Conservation (phyloP, 495 filamentous ascomycete species). For the Parachaetomium inaequale region DNA sequence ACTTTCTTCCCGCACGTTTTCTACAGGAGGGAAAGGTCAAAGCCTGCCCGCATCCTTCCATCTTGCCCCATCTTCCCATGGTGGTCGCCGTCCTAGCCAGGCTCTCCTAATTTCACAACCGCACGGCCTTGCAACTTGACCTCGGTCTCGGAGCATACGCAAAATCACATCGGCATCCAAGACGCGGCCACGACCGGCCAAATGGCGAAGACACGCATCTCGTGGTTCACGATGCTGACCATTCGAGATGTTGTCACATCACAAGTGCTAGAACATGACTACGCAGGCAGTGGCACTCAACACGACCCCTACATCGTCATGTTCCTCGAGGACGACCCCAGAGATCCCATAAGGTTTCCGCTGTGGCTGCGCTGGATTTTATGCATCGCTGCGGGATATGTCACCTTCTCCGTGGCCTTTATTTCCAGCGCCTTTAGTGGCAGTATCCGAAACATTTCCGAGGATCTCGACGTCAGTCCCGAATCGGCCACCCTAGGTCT, state of each 20-base stretch:
- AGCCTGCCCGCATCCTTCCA: background rate
- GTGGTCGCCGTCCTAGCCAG: too few relatives aligned
- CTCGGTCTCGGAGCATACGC: background rate
- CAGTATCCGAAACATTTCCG: background rate
- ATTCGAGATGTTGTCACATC: background rate
- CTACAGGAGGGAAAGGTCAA: too few relatives aligned
- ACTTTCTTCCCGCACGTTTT: background rate
- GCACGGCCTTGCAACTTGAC: background rate
- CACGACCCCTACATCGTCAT: background rate
- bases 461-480: background rate
- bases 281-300: background rate
- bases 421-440: background rate
- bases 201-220: background rate
- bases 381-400: background rate
- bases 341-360: background rate
- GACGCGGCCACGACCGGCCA: background rate
- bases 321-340: slow-evolving; percentile 3
- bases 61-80: background rate
- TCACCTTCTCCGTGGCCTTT: background rate
- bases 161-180: background rate
- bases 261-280: background rate
- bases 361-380: background rate
- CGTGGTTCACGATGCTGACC: background rate
- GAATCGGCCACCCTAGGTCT: background rate
- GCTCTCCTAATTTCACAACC: too few relatives aligned